Evolutionary conservation across 2,329 filamentous ascomycete genomes (phyloP).

Genomic region (Arthrobotrys sinensis): DNA sequence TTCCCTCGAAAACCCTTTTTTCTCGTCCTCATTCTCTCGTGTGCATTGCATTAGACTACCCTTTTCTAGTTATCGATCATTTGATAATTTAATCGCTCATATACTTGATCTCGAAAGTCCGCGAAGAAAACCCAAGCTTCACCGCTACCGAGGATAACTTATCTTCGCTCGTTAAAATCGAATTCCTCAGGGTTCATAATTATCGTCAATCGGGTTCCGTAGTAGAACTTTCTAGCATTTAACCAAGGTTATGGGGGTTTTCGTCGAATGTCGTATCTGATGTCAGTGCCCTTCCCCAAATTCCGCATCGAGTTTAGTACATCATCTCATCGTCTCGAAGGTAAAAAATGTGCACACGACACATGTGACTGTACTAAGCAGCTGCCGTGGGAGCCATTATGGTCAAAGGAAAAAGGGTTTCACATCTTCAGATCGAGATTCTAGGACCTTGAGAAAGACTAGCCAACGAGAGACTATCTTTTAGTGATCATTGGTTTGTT

Average conservation of each 20-base stretch:
- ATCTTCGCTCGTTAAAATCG: not conserved
- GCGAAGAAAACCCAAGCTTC: not conserved
- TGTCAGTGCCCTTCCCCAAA: conserved; percentile 17
- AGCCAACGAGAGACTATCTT: conserved; percentile 8
- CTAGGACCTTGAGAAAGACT: not conserved
- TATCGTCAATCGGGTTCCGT: not conserved
- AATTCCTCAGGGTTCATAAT: not conserved
- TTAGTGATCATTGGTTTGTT: conserved; percentile 30
- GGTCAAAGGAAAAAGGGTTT: conserved; percentile 17
- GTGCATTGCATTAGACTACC: conserved; percentile 23
- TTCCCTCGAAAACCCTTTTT: conserved; percentile 4
- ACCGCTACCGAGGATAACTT: conserved; percentile 41
- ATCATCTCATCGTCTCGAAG: conserved; percentile 28
- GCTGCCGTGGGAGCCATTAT: conserved; percentile 11
- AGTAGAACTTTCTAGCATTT: too few species aligned
- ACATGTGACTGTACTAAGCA: conserved; percentile 45
- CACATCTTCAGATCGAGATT: conserved; percentile 34
- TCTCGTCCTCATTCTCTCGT: conserved; percentile 29
- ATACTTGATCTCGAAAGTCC: not conserved
- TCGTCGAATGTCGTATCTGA: not conserved
- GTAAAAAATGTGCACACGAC: conserved; percentile 58
- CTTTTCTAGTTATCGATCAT: not conserved
- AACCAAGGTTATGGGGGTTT: too few species aligned
- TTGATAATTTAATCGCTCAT: conserved; percentile 49
- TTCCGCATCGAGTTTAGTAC: conserved; percentile 31